These are phyloP conservation scores for Fistulifera pelliculosa DNA, from an alignment of 108 stramenopile genomes.

Conservation along the genomic window DNA sequence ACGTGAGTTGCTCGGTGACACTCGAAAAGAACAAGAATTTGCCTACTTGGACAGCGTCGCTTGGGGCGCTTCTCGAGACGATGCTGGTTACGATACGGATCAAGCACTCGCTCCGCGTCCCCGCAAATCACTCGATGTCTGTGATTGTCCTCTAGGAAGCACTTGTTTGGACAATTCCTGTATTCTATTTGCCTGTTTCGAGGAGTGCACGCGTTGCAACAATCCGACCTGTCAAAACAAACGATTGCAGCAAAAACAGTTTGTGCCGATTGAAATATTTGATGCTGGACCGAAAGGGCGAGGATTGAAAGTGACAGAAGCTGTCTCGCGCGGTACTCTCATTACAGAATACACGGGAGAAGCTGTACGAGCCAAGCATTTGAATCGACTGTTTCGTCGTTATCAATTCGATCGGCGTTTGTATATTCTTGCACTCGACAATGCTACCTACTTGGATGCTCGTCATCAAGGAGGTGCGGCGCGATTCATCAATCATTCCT, in stretches of 20 bases:
- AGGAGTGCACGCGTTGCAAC: slow-evolving; percentile 60
- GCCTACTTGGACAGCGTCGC: slow-evolving; percentile 36
- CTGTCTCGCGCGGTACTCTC: slow-evolving; percentile 48
- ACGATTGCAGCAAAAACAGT: slow-evolving; percentile 45
- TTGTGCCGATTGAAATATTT: slow-evolving; percentile 56
- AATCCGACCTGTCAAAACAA: slow-evolving; percentile 69
- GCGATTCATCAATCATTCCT: slow-evolving; percentile 96
- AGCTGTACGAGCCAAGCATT: slow-evolving; percentile 50
- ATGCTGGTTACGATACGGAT: slow-evolving; percentile 14
- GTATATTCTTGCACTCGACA: slow-evolving; percentile 93
- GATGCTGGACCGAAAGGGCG: slow-evolving; percentile 71
- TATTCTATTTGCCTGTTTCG: slow-evolving; percentile 64
- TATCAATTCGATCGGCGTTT: slow-evolving; percentile 76
- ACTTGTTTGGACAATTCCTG: slow-evolving; percentile 33
- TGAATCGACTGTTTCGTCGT: slow-evolving; percentile 46
- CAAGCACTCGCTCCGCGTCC: slow-evolving; percentile 10
- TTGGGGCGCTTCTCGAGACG: slow-evolving; percentile 24
- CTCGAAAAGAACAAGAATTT: slow-evolving; percentile 25
- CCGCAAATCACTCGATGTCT: background rate
- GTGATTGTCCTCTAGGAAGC: background rate
- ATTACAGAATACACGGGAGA: slow-evolving; percentile 81
- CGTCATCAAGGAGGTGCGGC: slow-evolving; percentile 86
- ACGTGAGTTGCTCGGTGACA: no score
- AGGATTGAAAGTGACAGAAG: slow-evolving; percentile 51
- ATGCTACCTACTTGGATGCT: slow-evolving; percentile 88